Evolutionary conservation across 306 rosid species (phyloP), one percentile per base, ranked within the genome.

Genomic region (Potentilla sterilis): DNA sequence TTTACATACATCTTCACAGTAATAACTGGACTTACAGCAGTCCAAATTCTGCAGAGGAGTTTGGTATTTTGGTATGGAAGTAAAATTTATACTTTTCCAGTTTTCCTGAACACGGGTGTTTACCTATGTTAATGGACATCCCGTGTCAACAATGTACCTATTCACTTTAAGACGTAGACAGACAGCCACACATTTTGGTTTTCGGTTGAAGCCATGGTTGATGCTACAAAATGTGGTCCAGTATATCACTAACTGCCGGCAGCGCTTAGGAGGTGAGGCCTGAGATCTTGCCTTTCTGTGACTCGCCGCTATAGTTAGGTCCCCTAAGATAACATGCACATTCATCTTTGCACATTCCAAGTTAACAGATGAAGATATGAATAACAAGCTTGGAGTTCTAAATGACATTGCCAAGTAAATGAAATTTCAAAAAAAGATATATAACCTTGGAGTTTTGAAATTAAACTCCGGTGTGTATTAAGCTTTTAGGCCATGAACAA

Each of bases 401-500:
- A 79, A 86, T 34, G 44, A 37, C 44, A 7, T 13, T 32, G 75
- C 48, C 21, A 14, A 72, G 67, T 35, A 51, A 68, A 70, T 58
- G 76, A 55, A 65, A 41, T 15, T 69, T 59, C 37, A 66, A 75
- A 79, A 79, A 64, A 49, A 65, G 24, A 65, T 63, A 7, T 8
- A 37, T 4, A 35, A 40, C 35, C 77, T 48, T 70, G 41, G 18
- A 52, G 67, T 61, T 37, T 28, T 67, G 62, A 67, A 78, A 86
- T 69, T 78, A 83, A 81, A 49, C 55, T 81, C 74, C 55, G n/a
- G 72, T 72, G 75, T 78, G 51, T 83, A 79, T 80, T 43, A 78
- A 77, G 64, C 74, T 79, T 84, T 77, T 73, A 62, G 74, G 75
- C 79, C 72, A 82, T 79, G 78, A 78, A 72, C 80, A 78, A 70